Conservation (phyloP, 2,329 filamentous ascomycete genomes). For the Akanthomyces dipterigenus region DNA sequence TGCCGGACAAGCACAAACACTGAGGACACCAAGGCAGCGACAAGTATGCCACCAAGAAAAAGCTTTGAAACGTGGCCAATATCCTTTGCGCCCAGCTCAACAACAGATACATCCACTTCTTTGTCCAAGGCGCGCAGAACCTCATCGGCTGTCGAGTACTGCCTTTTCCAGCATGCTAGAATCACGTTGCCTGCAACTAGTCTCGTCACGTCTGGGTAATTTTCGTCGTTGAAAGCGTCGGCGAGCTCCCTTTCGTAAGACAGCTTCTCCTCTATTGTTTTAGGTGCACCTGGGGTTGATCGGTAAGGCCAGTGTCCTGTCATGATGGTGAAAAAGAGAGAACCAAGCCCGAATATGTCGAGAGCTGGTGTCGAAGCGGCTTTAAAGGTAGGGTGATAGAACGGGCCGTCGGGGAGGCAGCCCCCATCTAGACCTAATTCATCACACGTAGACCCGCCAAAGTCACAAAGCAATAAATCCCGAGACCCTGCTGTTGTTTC, state of each 20-base stretch:
- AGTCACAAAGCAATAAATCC: slow-evolving; percentile 27
- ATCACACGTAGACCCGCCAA: slow-evolving; percentile 25
- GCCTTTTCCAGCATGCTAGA: neutral
- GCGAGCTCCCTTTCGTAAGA: neutral
- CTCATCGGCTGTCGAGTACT: neutral
- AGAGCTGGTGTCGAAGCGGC: neutral
- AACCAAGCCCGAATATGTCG: neutral
- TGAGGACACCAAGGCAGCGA: neutral
- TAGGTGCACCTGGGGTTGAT: neutral
- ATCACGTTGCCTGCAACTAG: neutral
- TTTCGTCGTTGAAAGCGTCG: neutral
- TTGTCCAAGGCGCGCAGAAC: neutral
- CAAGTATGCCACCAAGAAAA: neutral
- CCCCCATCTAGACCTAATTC: slow-evolving; percentile 21
- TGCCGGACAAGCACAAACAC: neutral
- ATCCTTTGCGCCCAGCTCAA: neutral
- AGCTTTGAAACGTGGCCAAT: neutral
- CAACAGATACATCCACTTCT: neutral
- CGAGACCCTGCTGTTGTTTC: slow-evolving; percentile 16
- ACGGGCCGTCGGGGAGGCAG: slow-evolving; percentile 22
- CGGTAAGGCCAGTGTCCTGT: slow-evolving; percentile 1
- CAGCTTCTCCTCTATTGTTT: neutral
- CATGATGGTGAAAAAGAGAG: slow-evolving; percentile 3
- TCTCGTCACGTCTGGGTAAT: neutral
- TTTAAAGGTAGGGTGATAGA: slow-evolving; percentile 14